Conservation (phyloP, 108 stramenopile species). For the Pseudonitzschia multiseries region DNA sequence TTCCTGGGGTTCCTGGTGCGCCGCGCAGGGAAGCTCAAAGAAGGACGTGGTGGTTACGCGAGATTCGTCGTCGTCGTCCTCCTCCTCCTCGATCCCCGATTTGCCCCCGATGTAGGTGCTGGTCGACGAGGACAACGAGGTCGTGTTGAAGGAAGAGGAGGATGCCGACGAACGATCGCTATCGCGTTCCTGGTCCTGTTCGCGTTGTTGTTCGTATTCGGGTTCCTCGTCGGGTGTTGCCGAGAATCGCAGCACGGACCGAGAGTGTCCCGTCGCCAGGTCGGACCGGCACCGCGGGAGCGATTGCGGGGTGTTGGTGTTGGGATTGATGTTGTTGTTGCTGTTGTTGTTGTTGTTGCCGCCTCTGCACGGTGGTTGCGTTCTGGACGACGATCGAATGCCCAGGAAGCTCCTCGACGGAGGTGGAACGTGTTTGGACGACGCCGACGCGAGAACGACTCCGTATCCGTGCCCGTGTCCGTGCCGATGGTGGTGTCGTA, state of each 20-base stretch:
- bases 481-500: too few species aligned
- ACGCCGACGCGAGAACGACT: background rate
- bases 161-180: too few species aligned
- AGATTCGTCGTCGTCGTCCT: background rate
- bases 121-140: background rate
- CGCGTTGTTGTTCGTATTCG: too few species aligned
- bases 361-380: too few species aligned
- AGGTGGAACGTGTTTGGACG: background rate
- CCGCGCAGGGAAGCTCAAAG: background rate
- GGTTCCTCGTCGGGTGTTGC: background rate
- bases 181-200: too few species aligned
- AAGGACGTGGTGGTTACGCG: slow-evolving; percentile 4
- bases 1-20: background rate
- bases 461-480: too few species aligned
- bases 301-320: too few species aligned
- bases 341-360: background rate
- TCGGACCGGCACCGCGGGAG: too few species aligned
- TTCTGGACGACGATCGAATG: too few species aligned
- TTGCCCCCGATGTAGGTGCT: background rate
- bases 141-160: background rate
- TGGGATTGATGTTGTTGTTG: background rate
- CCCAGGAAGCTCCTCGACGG: background rate
- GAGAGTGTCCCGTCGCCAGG: too few species aligned
- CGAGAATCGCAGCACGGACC: background rate
- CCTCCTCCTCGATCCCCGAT: background rate